Evolutionary conservation across 306 rosid genomes (phyloP).

Genomic region (Ormosia semicastrata): DNA sequence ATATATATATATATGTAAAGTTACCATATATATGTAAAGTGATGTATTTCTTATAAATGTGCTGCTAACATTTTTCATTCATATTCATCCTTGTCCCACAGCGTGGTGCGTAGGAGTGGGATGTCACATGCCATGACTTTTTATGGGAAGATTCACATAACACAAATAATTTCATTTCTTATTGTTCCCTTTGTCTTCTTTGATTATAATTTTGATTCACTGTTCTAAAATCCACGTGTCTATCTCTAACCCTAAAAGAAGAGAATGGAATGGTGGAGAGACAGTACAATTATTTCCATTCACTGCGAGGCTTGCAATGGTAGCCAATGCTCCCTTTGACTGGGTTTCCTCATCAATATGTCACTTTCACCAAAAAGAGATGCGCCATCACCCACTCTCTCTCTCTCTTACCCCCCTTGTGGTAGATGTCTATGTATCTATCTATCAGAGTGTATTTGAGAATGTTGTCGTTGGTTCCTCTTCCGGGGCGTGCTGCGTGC

Average conservation of each 20-base stretch:
- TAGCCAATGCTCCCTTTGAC: conserved; percentile 67
- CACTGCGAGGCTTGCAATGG: conserved; percentile 43
- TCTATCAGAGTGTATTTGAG: conserved; percentile 35
- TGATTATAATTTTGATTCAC: not conserved
- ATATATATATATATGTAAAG: no score
- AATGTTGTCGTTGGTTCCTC: conserved; percentile 51
- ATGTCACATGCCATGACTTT: conserved; percentile 40
- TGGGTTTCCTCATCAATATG: conserved; percentile 45
- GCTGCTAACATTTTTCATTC: no score
- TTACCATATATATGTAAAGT: no score
- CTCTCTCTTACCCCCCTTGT: conserved; percentile 16
- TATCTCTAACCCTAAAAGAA: conserved; percentile 26
- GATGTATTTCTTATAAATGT: no score
- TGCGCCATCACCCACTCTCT: conserved; percentile 29
- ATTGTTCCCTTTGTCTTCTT: conserved; percentile 7
- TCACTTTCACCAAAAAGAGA: conserved; percentile 81
- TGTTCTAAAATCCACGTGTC: conserved; percentile 47
- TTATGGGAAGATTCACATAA: conserved; percentile 37
- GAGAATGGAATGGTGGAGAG: conserved; percentile 19
- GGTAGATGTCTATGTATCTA: conserved; percentile 6
- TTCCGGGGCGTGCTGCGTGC: conserved; percentile 67
- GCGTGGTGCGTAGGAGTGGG: conserved; percentile 30
- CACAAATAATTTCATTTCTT: conserved; percentile 4
- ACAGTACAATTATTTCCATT: conserved; percentile 61
- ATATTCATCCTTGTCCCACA: conserved; percentile 17